A percentile compares a stretch with the other conserved stretches of the same genome.
Conservation (phyloP, 2,329 filamentous ascomycete species). For the Colletotrichum liriopes region DNA sequence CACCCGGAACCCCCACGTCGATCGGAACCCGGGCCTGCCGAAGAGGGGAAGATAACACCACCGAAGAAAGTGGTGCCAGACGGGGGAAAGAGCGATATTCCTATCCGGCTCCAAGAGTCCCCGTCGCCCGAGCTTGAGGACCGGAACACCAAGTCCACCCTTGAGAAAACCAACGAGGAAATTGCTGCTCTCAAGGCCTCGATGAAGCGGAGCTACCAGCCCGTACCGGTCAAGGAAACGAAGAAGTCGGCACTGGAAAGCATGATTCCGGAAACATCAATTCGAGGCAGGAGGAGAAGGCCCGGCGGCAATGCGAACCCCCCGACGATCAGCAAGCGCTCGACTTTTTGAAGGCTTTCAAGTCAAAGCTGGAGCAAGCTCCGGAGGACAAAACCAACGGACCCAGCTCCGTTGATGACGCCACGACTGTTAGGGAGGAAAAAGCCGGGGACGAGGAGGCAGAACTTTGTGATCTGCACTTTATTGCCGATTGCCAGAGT, state of each 20-base stretch:
- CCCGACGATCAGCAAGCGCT: constrained; percentile 75
- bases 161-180: constrained; percentile 84
- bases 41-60: constrained; percentile 45
- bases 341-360: constrained; percentile 84
- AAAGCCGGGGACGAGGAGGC: constrained; percentile 76
- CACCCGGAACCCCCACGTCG: constrained; percentile 1
- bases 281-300: constrained; percentile 79
- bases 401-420: constrained; percentile 45
- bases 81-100: constrained; percentile 10
- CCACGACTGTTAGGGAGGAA: constrained; percentile 45
- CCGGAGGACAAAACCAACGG: constrained; percentile 56
- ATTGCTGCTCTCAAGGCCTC: constrained; percentile 86
- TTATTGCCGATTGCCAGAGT: constrained; percentile 95
- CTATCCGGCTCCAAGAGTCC: constrained; percentile 44
- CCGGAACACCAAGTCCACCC: constrained; percentile 61
- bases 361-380: constrained; percentile 77
- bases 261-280: constrained; percentile 81
- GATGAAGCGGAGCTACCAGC: constrained; percentile 77
- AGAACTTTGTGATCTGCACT: constrained; percentile 91
- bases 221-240: constrained; percentile 67
- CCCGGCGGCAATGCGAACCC: constrained; percentile 69
- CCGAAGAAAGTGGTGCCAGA: constrained; percentile 45
- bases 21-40: background rate
- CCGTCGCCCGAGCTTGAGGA: constrained; percentile 55
- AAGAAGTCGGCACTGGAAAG: constrained; percentile 79